Evolutionary conservation across 768 basidiomycete species (phyloP).

Genomic region (Mycena pura): DNA sequence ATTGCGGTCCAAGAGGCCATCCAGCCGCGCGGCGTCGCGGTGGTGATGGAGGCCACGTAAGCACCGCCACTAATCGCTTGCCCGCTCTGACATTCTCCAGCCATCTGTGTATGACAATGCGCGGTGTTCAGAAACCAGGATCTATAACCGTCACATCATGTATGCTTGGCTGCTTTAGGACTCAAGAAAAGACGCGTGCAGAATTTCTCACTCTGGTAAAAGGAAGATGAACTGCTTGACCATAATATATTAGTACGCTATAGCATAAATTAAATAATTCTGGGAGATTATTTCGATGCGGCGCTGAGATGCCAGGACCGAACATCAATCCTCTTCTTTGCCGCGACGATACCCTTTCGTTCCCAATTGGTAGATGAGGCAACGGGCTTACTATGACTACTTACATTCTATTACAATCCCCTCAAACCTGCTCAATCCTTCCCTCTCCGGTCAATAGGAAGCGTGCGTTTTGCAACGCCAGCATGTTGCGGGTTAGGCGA

Average conservation of each 20-base stretch:
- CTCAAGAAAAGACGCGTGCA: slow-evolving; percentile 98
- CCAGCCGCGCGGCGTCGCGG: slow-evolving; percentile 95
- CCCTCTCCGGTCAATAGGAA: slow-evolving; percentile 46
- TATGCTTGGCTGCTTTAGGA: slow-evolving; percentile 98
- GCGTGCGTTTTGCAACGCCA: slow-evolving; percentile 13
- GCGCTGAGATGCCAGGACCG: too few species aligned
- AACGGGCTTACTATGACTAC: too few species aligned
- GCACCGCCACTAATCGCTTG: slow-evolving; percentile 40
- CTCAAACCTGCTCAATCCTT: slow-evolving; percentile 48
- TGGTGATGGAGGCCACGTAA: slow-evolving; percentile 98
- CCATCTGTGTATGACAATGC: slow-evolving; percentile 99
- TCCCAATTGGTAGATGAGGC: too few species aligned
- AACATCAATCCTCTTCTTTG: too few species aligned
- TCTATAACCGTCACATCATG: slow-evolving; percentile 94
- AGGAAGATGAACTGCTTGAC: slow-evolving; percentile 43
- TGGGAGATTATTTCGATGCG: too few species aligned
- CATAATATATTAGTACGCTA: too few species aligned
- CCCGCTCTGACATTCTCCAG: slow-evolving; percentile 50
- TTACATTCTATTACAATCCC: not conserved
- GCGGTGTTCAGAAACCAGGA: slow-evolving; percentile 98
- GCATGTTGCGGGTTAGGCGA: slow-evolving; percentile 15
- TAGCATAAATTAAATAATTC: too few species aligned
- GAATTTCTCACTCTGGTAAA: slow-evolving; percentile 93
- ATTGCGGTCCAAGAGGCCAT: slow-evolving; percentile 99
- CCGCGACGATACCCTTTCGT: too few species aligned